A percentile compares a stretch with the other conserved stretches of the same genome.
These are phyloP conservation scores for Phylloporus sp. DNA, from an alignment of 768 basidiomycete genomes.

Conservation along the genomic window DNA sequence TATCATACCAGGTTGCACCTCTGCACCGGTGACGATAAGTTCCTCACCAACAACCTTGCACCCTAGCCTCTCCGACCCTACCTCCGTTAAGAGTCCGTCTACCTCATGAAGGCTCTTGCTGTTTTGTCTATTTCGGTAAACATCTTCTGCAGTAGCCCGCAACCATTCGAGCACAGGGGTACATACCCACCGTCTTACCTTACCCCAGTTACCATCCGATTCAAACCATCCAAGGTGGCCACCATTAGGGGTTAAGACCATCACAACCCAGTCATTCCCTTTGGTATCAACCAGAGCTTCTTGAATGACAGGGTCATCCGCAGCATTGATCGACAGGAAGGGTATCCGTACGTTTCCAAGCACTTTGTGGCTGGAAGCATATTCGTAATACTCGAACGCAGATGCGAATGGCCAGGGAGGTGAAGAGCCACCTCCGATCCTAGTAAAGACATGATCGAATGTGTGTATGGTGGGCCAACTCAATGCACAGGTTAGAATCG, in stretches of 20 bases:
- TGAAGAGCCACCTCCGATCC: constrained; percentile 63
- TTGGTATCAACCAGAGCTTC: constrained; percentile 54
- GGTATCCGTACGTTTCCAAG: constrained; percentile 62
- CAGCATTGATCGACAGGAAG: constrained; percentile 68
- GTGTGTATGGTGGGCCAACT: constrained; percentile 50
- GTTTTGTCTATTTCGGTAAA: constrained; percentile 35
- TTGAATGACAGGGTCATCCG: constrained; percentile 72
- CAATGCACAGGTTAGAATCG: constrained; percentile 40
- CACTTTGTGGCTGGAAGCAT: constrained; percentile 57
- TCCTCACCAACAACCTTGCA: constrained; percentile 54
- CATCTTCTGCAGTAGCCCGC: constrained; percentile 48
- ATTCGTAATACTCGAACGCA: constrained; percentile 44
- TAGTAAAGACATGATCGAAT: constrained; percentile 61
- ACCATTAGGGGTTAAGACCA: constrained; percentile 58
- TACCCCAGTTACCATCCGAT: constrained; percentile 33
- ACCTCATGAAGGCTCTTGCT: constrained; percentile 39
- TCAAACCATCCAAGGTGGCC: constrained; percentile 87
- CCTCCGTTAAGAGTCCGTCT: constrained; percentile 60
- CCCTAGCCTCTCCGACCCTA: constrained; percentile 50
- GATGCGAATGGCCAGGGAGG: constrained; percentile 48
- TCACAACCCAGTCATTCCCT: constrained; percentile 50
- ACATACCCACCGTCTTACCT: constrained; percentile 55
- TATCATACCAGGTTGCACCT: constrained; percentile 50
- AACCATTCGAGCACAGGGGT: constrained; percentile 72
- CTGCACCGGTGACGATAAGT: constrained; percentile 47